These are phyloP conservation scores for Rhizophlyctis rosea DNA, from an alignment of 192 early-diverging fungal species.

Conservation along the genomic window DNA sequence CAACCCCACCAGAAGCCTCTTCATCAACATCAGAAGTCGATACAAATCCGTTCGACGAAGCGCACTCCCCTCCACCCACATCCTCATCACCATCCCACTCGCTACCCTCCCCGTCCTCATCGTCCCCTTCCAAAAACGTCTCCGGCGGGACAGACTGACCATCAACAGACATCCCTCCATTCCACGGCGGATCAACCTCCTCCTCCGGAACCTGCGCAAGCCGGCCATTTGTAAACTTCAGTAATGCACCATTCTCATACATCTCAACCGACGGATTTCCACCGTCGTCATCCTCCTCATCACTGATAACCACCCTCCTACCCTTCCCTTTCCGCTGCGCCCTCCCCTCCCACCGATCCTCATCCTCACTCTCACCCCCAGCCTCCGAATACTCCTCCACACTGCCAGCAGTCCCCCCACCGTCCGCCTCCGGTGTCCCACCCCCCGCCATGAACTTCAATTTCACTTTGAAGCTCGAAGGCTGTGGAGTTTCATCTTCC, in stretches of 20 bases:
- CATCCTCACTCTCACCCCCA: too few relatives aligned
- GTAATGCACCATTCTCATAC: too few relatives aligned
- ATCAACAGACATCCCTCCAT: too few relatives aligned
- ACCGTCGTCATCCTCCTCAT: conserved; percentile 17
- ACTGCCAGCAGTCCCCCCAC: not conserved
- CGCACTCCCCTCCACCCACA: conserved; percentile 25
- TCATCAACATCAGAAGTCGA: too few relatives aligned
- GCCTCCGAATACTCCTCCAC: not conserved
- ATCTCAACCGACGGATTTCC: too few relatives aligned
- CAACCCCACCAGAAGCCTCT: too few relatives aligned
- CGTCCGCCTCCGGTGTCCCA: not conserved
- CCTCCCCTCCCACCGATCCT: not conserved
- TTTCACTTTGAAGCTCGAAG: not conserved
- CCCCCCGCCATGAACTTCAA: not conserved
- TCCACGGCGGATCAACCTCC: too few relatives aligned
- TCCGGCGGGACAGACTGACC: too few relatives aligned
- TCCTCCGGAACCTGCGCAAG: too few relatives aligned
- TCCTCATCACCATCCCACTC: conserved; percentile 6
- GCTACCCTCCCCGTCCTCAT: not conserved
- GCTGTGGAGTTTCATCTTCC: not conserved
- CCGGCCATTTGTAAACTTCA: too few relatives aligned
- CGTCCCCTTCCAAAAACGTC: too few relatives aligned
- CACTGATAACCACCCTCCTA: conserved; percentile 4
- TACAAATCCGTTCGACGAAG: conserved; percentile 11
- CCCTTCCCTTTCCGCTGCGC: not conserved